Evolutionary conservation across 148 eudicot genomes (phyloP).

Genomic region (Fagopyrum tataricum): DNA sequence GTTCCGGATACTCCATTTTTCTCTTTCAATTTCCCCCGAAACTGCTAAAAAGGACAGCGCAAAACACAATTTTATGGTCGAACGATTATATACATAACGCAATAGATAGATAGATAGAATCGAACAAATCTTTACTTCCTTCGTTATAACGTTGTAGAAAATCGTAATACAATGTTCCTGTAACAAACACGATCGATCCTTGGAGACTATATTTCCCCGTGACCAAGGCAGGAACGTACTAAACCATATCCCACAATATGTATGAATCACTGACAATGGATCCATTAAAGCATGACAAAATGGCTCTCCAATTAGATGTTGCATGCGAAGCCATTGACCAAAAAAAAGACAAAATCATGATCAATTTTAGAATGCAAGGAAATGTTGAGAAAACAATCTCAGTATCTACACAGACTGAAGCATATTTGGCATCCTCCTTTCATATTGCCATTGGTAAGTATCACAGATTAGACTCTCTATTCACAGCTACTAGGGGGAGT

Average conservation of each 20-base stretch:
- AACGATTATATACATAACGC: no score
- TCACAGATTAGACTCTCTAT: not conserved
- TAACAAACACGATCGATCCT: not conserved
- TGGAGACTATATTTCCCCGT: not conserved
- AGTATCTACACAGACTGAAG: not conserved
- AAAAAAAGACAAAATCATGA: not conserved
- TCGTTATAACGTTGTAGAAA: not conserved
- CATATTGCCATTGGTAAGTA: not conserved
- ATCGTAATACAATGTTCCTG: not conserved
- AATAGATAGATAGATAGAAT: not conserved
- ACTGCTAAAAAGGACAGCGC: no score
- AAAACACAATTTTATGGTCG: no score
- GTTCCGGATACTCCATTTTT: no score
- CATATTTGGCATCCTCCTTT: not conserved
- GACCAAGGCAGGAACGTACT: not conserved
- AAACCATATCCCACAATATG: slow-evolving; percentile 4
- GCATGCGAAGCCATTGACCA: not conserved
- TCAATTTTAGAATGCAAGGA: not conserved
- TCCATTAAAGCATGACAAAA: not conserved
- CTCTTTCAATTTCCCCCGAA: no score
- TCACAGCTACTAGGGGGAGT: not conserved
- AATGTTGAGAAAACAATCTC: not conserved
- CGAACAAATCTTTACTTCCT: not conserved
- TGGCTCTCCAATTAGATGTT: not conserved
- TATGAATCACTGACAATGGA: not conserved